A percentile compares a stretch with the other conserved stretches of the same genome.
phyloP scores from a whole-genome alignment of 1,284 basidiomycete species.

The Stereum hirsutum region DNA sequence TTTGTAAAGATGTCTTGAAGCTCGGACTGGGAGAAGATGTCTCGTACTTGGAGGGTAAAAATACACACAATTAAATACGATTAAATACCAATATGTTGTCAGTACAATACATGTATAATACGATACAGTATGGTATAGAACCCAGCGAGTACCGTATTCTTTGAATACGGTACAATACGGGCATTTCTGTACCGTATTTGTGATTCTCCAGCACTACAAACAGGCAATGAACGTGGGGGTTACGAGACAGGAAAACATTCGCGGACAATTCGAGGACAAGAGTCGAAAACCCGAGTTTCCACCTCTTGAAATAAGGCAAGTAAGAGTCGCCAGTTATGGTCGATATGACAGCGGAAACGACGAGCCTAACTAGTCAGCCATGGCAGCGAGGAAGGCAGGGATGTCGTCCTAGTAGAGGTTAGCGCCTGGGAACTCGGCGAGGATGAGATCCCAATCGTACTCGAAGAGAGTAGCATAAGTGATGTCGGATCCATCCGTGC shows the following conservation, averaged over 20 bases:
- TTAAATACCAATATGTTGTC: no score
- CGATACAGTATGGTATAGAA: no score
- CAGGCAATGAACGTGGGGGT: not conserved
- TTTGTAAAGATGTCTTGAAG: no score
- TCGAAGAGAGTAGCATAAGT: slow-evolving; percentile 23
- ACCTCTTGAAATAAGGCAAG: not conserved
- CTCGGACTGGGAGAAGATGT: no score
- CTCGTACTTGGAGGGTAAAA: no score
- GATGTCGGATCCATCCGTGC: slow-evolving; percentile 16
- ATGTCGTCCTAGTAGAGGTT: slow-evolving; percentile 17
- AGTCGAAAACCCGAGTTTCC: not conserved
- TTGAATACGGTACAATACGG: no score
- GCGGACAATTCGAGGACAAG: not conserved
- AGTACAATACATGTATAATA: no score
- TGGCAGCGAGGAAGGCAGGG: not conserved
- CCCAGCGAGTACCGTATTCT: no score
- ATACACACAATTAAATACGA: no score
- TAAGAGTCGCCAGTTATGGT: not conserved
- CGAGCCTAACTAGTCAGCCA: not conserved
- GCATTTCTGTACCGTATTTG: no score
- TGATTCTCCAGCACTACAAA: no score
- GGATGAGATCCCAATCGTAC: slow-evolving; percentile 23
- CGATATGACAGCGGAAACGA: not conserved
- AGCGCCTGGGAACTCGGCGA: slow-evolving; percentile 16
- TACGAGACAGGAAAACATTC: not conserved